Conservation (phyloP, 2,329 filamentous ascomycete species). For the Fusarium equiseti region DNA sequence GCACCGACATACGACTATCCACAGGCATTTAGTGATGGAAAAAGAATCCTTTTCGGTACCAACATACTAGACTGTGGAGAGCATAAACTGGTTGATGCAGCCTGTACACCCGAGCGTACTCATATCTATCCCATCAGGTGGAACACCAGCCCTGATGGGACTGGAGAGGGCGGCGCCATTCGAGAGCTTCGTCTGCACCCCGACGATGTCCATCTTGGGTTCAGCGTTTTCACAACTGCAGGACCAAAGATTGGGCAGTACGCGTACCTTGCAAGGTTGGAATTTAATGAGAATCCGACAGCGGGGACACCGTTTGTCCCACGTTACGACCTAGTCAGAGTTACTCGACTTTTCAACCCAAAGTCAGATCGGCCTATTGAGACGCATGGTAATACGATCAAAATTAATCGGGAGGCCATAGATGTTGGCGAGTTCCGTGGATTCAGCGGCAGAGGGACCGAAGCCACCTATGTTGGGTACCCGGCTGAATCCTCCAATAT, state of each 20-base stretch:
- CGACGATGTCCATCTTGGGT: constrained; percentile 59
- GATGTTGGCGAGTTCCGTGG: constrained; percentile 59
- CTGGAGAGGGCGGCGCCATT: constrained; percentile 49
- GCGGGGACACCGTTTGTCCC: constrained; percentile 48
- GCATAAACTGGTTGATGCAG: constrained; percentile 47
- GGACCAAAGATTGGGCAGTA: constrained; percentile 37
- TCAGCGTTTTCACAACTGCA: constrained; percentile 52
- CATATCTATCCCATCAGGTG: constrained; percentile 12
- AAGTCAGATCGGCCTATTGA: background rate
- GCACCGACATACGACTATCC: constrained; percentile 53
- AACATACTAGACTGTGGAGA: constrained; percentile 55
- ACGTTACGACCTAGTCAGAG: constrained; percentile 57
- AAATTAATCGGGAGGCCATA: background rate
- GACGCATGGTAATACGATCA: background rate
- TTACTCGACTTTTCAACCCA: constrained; percentile 51
- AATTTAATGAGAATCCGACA: constrained; percentile 54
- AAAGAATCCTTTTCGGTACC: constrained; percentile 50
- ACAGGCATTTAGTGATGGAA: constrained; percentile 56
- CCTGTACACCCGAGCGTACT: background rate
- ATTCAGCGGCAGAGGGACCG: constrained; percentile 56
- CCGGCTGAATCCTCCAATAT: constrained; percentile 58
- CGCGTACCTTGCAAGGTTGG: constrained; percentile 54
- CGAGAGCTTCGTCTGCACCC: constrained; percentile 61
- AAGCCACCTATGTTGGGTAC: constrained; percentile 57
- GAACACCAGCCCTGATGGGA: constrained; percentile 42